A percentile compares a stretch with the other conserved stretches of the same genome.
phyloP scores from a whole-genome alignment of 345 rosid species.

The rapeseed (Brassica napus) region DNA sequence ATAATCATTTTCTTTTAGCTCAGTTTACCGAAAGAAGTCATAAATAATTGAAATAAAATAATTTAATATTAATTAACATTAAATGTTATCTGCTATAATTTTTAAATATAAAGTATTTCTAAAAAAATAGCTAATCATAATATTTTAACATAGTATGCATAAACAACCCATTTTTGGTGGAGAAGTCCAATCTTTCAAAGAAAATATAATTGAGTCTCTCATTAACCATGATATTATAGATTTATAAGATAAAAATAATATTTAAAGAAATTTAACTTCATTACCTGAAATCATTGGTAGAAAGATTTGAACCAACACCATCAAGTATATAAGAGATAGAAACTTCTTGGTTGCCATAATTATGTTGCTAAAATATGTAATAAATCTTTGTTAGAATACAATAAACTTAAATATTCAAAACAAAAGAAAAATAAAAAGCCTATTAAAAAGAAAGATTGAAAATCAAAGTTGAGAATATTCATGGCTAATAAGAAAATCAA shows the following conservation, averaged over 20 bases:
- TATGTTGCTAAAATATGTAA: background rate
- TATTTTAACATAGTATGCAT: no score
- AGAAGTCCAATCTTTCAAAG: background rate
- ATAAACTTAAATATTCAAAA: background rate
- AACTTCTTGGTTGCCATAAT: background rate
- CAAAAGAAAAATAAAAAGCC: background rate
- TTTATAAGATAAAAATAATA: background rate
- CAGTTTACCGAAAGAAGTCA: background rate
- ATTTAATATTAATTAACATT: no score
- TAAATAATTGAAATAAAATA: no score
- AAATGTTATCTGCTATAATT: background rate
- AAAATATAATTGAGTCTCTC: background rate
- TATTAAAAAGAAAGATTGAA: background rate
- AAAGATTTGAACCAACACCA: background rate
- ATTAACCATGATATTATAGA: background rate
- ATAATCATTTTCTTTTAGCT: background rate
- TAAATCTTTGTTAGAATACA: background rate
- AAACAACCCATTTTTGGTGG: background rate
- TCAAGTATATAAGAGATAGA: background rate
- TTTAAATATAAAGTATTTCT: background rate
- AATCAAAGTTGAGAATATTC: background rate
- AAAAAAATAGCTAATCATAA: no score
- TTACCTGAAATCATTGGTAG: conserved; percentile 20
- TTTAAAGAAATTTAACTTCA: background rate
- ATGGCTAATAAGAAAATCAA: background rate